Evolutionary conservation across 2,329 filamentous ascomycete species (phyloP).

Genomic region (Hypoxylon sp.): DNA sequence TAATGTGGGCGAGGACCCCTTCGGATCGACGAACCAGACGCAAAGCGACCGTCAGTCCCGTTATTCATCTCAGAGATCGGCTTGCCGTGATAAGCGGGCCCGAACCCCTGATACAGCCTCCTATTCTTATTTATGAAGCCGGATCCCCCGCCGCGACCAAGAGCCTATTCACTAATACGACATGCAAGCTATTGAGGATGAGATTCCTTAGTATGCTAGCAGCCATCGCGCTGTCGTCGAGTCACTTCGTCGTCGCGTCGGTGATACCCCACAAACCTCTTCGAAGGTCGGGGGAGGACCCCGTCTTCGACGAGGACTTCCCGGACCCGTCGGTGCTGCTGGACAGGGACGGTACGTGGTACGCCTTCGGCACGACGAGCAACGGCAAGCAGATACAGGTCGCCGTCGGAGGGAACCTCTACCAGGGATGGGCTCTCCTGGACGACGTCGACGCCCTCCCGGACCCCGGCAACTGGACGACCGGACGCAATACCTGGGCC

Average conservation of each 20-base stretch:
- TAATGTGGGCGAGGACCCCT: conserved; percentile 24
- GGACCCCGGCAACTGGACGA: conserved; percentile 60
- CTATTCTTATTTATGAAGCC: conserved; percentile 25
- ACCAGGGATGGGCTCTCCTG: conserved; percentile 56
- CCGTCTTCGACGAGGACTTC: conserved; percentile 55
- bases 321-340: conserved; percentile 63
- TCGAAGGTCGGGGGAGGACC: conserved; percentile 17
- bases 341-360: conserved; percentile 57
- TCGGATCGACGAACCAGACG: conserved; percentile 19
- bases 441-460: conserved; percentile 64
- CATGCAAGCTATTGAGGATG: conserved; percentile 30
- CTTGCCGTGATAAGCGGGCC: conserved; percentile 3
- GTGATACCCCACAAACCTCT: conserved; percentile 9
- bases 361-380: conserved; percentile 65
- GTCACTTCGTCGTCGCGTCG: conserved; percentile 12
- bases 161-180: conserved; percentile 11
- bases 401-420: conserved; percentile 58
- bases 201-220: conserved; percentile 26
- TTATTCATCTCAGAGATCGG: conserved; percentile 25
- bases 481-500: conserved; percentile 64
- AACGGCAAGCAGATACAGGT: conserved; percentile 61
- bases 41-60: conserved; percentile 21
- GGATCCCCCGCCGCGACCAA: conserved; percentile 6
- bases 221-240: conserved; percentile 30
- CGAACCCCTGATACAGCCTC: conserved; percentile 7